These are phyloP conservation scores for Hippophae tibetana DNA, from an alignment of 306 rosid genomes.

Conservation along the genomic window DNA sequence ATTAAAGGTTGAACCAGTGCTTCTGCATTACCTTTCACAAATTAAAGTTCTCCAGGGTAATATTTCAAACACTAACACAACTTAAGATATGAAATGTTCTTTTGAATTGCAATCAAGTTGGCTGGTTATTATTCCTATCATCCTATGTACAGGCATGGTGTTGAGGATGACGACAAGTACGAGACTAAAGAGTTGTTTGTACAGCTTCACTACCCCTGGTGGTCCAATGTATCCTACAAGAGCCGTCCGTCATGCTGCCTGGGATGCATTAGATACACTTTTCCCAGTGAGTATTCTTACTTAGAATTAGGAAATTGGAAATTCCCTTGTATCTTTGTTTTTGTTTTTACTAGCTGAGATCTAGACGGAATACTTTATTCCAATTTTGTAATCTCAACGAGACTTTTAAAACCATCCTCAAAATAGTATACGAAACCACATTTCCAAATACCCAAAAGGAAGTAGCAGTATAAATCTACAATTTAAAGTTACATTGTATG, in stretches of 20 bases:
- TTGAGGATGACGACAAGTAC: slow-evolving; percentile 91
- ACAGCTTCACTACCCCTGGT: slow-evolving; percentile 93
- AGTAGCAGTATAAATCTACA: no score
- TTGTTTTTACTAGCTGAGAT: no score
- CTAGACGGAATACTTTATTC: no score
- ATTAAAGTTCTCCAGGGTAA: slow-evolving; percentile 73
- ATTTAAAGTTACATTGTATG: no score
- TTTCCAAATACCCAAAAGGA: no score
- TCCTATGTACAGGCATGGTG: slow-evolving; percentile 54
- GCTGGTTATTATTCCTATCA: slow-evolving; percentile 13
- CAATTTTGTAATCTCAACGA: no score
- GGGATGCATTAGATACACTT: slow-evolving; percentile 86
- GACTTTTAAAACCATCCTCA: no score
- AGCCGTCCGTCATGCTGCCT: slow-evolving; percentile 97
- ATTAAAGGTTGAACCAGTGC: slow-evolving; percentile 92
- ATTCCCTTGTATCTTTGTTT: neutral
- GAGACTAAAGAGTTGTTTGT: slow-evolving; percentile 74
- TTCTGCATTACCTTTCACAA: slow-evolving; percentile 77
- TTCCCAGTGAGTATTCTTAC: slow-evolving; percentile 58
- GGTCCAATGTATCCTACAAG: slow-evolving; percentile 98
- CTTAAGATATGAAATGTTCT: slow-evolving; percentile 14
- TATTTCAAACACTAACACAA: slow-evolving; percentile 12
- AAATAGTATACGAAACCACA: no score
- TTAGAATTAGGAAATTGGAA: neutral
- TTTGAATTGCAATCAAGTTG: slow-evolving; percentile 13